phyloP scores from a whole-genome alignment of 495 filamentous ascomycete genomes.

The Xylaria palmicola region DNA sequence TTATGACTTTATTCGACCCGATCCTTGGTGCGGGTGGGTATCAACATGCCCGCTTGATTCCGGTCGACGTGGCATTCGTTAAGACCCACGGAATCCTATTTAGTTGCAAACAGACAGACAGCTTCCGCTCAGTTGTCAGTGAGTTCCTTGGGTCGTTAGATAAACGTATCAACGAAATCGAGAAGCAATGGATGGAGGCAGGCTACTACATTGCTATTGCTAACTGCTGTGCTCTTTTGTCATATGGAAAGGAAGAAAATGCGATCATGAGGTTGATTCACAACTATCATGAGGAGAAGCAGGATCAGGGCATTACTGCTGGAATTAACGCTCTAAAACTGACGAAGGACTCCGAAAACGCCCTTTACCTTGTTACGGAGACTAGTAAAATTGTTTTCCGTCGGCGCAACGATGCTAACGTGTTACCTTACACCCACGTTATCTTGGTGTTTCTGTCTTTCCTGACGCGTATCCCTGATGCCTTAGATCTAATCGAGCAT shows the following conservation, averaged over 20 bases:
- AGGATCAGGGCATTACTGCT: background rate
- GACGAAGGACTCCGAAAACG: conserved; percentile 23
- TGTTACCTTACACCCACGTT: conserved; percentile 66
- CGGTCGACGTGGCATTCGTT: conserved; percentile 55
- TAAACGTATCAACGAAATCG: conserved; percentile 57
- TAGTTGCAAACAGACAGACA: conserved; percentile 46
- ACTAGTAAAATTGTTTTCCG: conserved; percentile 55
- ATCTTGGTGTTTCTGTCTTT: conserved; percentile 69
- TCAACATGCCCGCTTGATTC: conserved; percentile 28
- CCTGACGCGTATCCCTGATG: conserved; percentile 49
- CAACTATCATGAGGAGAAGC: conserved; percentile 16
- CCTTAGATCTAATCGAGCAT: conserved; percentile 44
- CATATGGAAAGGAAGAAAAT: conserved; percentile 40
- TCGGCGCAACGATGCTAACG: conserved; percentile 59
- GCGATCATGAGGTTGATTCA: conserved; percentile 34
- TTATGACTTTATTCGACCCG: conserved; percentile 69
- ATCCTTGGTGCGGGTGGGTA: conserved; percentile 46
- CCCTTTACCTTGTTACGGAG: conserved; percentile 27
- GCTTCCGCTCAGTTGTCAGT: conserved; percentile 45
- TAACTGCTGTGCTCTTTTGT: conserved; percentile 40
- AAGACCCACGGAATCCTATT: conserved; percentile 67
- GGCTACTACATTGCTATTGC: conserved; percentile 64
- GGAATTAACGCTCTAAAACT: conserved; percentile 13
- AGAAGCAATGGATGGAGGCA: conserved; percentile 61
- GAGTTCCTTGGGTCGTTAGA: conserved; percentile 58